Conservation (phyloP, 257 asterid genomes). For the Gentiana macrophylla region DNA sequence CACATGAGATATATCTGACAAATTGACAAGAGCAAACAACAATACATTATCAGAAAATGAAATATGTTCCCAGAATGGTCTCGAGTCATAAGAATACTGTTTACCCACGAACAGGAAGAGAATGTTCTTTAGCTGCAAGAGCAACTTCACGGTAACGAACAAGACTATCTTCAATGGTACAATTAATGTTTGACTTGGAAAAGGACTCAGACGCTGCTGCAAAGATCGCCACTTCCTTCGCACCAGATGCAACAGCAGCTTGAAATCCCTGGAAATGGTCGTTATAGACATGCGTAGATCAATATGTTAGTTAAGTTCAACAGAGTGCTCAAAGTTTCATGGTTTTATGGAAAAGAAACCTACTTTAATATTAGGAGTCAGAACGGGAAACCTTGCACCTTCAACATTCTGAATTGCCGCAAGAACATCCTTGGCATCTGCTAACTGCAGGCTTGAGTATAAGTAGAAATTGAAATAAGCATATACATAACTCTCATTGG, state of each 20-base stretch:
- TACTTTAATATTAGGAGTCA: conserved; percentile 84
- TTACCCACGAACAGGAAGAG: conserved; percentile 88
- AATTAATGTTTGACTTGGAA: conserved; percentile 68
- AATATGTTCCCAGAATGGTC: not conserved
- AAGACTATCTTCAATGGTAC: conserved; percentile 76
- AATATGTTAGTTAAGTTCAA: not conserved
- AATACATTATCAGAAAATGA: not conserved
- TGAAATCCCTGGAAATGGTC: conserved; percentile 57
- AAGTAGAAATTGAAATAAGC: conserved; percentile 13
- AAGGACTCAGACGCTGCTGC: conserved; percentile 94
- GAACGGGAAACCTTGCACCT: conserved; percentile 62
- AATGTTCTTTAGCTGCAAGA: conserved; percentile 49
- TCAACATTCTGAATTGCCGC: conserved; percentile 50
- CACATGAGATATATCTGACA: conserved; percentile 78
- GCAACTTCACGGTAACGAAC: conserved; percentile 69
- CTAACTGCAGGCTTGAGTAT: conserved; percentile 44
- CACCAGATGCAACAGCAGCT: conserved; percentile 80
- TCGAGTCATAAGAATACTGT: too few relatives aligned
- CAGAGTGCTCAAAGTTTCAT: not conserved
- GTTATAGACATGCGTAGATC: conserved; percentile 3
- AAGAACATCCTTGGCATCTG: conserved; percentile 79
- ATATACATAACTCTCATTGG: not conserved
- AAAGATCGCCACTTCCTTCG: conserved; percentile 89
- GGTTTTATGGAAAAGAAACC: conserved; percentile 11
- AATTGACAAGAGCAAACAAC: conserved; percentile 6